Evolutionary conservation across 371 early-diverging fungal species (phyloP).

Genomic region (Rhizopus delemar): DNA sequence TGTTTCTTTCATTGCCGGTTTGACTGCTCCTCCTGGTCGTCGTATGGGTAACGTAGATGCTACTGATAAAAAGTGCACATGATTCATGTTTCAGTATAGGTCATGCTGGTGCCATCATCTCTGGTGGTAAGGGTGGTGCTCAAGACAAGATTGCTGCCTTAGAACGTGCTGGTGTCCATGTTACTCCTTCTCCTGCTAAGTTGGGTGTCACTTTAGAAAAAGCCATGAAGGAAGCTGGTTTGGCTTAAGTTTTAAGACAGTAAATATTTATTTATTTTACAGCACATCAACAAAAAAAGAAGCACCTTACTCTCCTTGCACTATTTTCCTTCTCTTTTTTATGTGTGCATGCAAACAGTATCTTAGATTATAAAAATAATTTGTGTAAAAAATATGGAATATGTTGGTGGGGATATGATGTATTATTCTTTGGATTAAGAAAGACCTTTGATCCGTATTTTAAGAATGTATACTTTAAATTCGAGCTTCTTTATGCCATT

Average conservation of each 20-base stretch:
- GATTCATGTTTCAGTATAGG: slow-evolving; percentile 48
- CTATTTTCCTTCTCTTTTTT: neutral
- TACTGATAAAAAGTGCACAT: neutral
- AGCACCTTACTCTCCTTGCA: neutral
- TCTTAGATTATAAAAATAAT: no score
- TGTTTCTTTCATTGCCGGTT: slow-evolving; percentile 98
- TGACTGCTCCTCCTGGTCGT: slow-evolving; percentile 98
- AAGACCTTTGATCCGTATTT: no score
- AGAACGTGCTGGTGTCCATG: slow-evolving; percentile 89
- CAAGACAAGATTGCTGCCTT: slow-evolving; percentile 96
- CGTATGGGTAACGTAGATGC: slow-evolving; percentile 79
- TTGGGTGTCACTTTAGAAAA: slow-evolving; percentile 86
- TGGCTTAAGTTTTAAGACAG: slow-evolving; percentile 26
- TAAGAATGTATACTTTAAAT: no score
- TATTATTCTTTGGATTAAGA: no score
- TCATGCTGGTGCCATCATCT: slow-evolving; percentile 98
- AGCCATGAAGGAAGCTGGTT: slow-evolving; percentile 48
- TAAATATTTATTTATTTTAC: neutral
- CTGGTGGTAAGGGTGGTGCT: slow-evolving; percentile 98
- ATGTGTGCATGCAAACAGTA: no score
- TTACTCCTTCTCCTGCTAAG: slow-evolving; percentile 93
- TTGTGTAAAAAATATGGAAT: no score
- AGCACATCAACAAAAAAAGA: neutral
- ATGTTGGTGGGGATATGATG: no score
- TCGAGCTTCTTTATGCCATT: no score